Conservation (phyloP, 2,329 filamentous ascomycete genomes). For the Fusarium hostae region DNA sequence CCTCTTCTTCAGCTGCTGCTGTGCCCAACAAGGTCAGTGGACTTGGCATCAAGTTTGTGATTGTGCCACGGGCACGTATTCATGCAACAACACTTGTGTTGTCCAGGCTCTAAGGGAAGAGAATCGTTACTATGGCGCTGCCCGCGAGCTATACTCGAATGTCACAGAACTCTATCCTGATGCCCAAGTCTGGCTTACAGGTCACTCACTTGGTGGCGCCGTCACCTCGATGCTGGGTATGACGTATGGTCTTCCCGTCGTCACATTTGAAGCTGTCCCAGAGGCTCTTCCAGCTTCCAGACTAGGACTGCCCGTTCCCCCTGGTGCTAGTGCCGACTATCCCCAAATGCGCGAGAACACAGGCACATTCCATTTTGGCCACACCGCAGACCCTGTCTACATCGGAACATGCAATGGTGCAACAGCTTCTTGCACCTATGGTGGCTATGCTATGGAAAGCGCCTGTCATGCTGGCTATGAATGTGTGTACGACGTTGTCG, state of each 20-base stretch:
- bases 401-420: slow-evolving; percentile 94
- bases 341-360: slow-evolving; percentile 79
- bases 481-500: slow-evolving; percentile 92
- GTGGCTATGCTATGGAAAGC: slow-evolving; percentile 92
- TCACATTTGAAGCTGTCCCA: slow-evolving; percentile 93
- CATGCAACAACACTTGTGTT: slow-evolving; percentile 93
- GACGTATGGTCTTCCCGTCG: slow-evolving; percentile 89
- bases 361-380: slow-evolving; percentile 89
- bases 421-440: slow-evolving; percentile 88
- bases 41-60: slow-evolving; percentile 94
- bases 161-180: slow-evolving; percentile 89
- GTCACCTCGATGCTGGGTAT: slow-evolving; percentile 89
- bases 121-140: slow-evolving; percentile 91
- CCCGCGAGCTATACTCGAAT: slow-evolving; percentile 90
- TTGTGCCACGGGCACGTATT: slow-evolving; percentile 87
- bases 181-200: slow-evolving; percentile 87
- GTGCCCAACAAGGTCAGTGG: slow-evolving; percentile 89
- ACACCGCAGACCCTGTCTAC: slow-evolving; percentile 94
- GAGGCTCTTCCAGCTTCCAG: slow-evolving; percentile 88
- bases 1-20: slow-evolving; percentile 97
- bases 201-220: slow-evolving; percentile 91
- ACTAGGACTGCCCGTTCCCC: slow-evolving; percentile 86
- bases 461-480: slow-evolving; percentile 90
- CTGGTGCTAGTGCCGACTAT: slow-evolving; percentile 75
- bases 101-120: slow-evolving; percentile 79